Evolutionary conservation across 257 asterid genomes (phyloP), one percentile per base, ranked within the genome.

Genomic region (Nicotiana obtusifolia): DNA sequence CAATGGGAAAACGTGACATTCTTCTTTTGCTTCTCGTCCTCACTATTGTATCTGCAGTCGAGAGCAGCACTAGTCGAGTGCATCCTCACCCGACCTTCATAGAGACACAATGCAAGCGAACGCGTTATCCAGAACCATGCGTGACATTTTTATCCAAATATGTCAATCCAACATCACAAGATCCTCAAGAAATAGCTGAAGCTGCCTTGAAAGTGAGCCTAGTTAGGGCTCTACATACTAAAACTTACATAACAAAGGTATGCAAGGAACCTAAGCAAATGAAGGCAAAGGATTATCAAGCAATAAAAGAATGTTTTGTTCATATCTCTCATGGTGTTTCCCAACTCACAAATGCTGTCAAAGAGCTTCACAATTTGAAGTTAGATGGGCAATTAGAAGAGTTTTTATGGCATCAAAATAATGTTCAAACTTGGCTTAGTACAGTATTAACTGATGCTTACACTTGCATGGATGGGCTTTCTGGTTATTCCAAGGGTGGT

Each of bases 381-480:
- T 24, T 83, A 0, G 87, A 84, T 9, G 82, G 49, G 0, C 91
- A 76, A 41, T 41, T 41, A 35, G 65, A 59, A 1, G 82, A 89
- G 8, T 89, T 91, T 67, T 82, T 84, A 10, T 91, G 97, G 97
- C 93, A 90, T 64, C 88, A 88, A 9, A 91, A 89, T 85, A 90
- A 90, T 64, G 88, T 89, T 0, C 33, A 84, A 15, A 86, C 91
- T 5, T 92, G 94, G 97, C 75, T 90, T 83, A 92, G 92, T 68
- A 85, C 93, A 2, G 93, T 90, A 2, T 78, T 86, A 1, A 89
- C 91, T 0, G 93, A 92, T 73, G 91, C 91, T 5, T 84, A 83
- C 54, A 80, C 69, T 64, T 92, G 97, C 24, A 15, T 92, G 26
- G 90, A 88, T 28, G 91, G 93, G 47, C 81, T 92, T 17, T 88